A percentile compares a stretch with the other conserved stretches of the same genome.
These are phyloP conservation scores for Grigorovia jiainica DNA, from an alignment of 805 yeast species.

Conservation along the genomic window DNA sequence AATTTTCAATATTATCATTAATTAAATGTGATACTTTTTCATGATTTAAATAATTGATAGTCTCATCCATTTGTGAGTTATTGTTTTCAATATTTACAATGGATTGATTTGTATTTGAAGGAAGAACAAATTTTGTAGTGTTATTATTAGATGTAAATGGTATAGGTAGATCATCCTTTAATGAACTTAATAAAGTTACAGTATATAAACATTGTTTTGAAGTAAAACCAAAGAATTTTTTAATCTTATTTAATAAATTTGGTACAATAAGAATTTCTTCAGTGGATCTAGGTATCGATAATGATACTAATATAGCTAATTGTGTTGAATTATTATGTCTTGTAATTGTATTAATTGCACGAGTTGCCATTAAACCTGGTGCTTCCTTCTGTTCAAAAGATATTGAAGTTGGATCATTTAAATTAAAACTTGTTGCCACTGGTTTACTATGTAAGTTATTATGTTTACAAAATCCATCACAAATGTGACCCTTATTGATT, in stretches of 20 bases:
- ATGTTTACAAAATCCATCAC: slow-evolving; percentile 8
- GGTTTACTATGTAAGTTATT: slow-evolving; percentile 18
- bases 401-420: slow-evolving; percentile 27
- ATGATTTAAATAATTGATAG: not conserved
- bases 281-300: slow-evolving; percentile 66
- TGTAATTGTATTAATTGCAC: slow-evolving; percentile 51
- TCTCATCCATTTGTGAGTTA: not conserved
- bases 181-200: slow-evolving; percentile 59
- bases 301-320: slow-evolving; percentile 52
- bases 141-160: slow-evolving; percentile 11
- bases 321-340: slow-evolving; percentile 38
- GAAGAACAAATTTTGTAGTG: not conserved
- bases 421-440: slow-evolving; percentile 18
- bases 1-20: slow-evolving; percentile 5
- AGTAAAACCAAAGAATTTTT: slow-evolving; percentile 61
- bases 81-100: too few species aligned
- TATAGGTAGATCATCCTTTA: slow-evolving; percentile 47
- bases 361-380: slow-evolving; percentile 65
- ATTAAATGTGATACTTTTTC: not conserved
- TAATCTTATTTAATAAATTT: slow-evolving; percentile 56
- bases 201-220: slow-evolving; percentile 63
- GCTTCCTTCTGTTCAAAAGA: slow-evolving; percentile 61
- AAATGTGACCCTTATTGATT: slow-evolving; percentile 4
- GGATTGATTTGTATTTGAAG: too few species aligned
- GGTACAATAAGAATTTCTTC: slow-evolving; percentile 73